These are phyloP conservation scores for Fusarium euwallaceae DNA, from an alignment of 2,329 filamentous ascomycete species.

Conservation along the genomic window DNA sequence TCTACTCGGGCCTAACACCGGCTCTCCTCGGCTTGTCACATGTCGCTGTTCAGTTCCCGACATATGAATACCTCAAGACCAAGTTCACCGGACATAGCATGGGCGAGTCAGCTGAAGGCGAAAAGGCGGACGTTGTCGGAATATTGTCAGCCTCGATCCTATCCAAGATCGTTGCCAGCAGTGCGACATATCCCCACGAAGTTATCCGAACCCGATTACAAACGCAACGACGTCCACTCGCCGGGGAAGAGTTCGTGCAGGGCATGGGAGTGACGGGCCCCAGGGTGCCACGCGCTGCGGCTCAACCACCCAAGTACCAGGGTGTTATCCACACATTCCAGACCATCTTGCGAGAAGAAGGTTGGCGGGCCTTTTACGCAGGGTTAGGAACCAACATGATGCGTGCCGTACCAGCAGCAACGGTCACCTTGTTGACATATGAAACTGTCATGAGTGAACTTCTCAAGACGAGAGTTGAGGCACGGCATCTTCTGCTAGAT, in stretches of 20 bases:
- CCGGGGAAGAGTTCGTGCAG: slow-evolving; percentile 65
- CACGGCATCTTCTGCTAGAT: slow-evolving; percentile 45
- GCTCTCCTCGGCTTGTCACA: slow-evolving; percentile 93
- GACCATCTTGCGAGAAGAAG: slow-evolving; percentile 90
- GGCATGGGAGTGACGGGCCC: slow-evolving; percentile 59
- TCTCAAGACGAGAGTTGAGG: slow-evolving; percentile 58
- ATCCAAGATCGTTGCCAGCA: slow-evolving; percentile 94
- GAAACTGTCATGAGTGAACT: slow-evolving; percentile 77
- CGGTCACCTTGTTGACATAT: slow-evolving; percentile 97
- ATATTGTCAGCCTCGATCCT: slow-evolving; percentile 90
- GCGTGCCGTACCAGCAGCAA: slow-evolving; percentile 92
- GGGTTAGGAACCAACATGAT: slow-evolving; percentile 99
- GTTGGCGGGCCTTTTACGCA: slow-evolving; percentile 96
- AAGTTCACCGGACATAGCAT: slow-evolving; percentile 91
- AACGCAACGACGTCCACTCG: slow-evolving; percentile 84
- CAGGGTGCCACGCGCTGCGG: slow-evolving; percentile 46
- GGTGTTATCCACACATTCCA: slow-evolving; percentile 86
- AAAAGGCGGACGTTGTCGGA: slow-evolving; percentile 79
- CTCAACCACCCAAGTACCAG: slow-evolving; percentile 70
- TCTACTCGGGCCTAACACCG: slow-evolving; percentile 95
- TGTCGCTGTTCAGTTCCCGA: slow-evolving; percentile 96
- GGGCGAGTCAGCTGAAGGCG: slow-evolving; percentile 69
- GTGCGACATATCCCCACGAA: slow-evolving; percentile 96
- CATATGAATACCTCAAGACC: slow-evolving; percentile 94
- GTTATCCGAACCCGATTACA: slow-evolving; percentile 94